Conservation (phyloP, 805 yeast genomes). For the Candida odintsovae region DNA sequence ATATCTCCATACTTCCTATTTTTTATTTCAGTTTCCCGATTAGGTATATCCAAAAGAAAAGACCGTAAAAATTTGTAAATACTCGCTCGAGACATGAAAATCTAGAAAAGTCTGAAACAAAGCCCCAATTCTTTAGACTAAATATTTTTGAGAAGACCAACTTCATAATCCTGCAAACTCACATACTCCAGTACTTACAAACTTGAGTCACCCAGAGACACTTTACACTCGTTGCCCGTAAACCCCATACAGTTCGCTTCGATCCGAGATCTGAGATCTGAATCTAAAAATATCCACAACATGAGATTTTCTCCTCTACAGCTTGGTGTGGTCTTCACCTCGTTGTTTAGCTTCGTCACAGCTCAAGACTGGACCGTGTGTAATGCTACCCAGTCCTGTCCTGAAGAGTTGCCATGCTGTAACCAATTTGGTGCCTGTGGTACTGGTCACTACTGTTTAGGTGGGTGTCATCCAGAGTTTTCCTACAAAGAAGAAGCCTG, state of each 20-base stretch:
- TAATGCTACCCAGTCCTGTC: slow-evolving; percentile 54
- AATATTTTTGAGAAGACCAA: not conserved
- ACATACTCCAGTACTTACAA: not conserved
- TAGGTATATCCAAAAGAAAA: not conserved
- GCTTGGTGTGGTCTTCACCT: not conserved
- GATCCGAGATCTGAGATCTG: not conserved
- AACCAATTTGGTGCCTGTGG: slow-evolving; percentile 78
- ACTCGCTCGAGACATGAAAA: not conserved
- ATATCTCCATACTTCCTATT: no score
- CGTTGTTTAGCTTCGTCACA: not conserved
- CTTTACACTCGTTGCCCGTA: not conserved
- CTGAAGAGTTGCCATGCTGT: slow-evolving; percentile 81
- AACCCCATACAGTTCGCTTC: not conserved
- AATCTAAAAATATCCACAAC: not conserved
- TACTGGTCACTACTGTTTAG: slow-evolving; percentile 70
- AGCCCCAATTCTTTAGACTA: not conserved
- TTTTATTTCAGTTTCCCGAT: not conserved
- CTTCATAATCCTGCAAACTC: not conserved
- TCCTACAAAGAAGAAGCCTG: slow-evolving; percentile 47
- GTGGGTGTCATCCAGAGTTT: slow-evolving; percentile 74
- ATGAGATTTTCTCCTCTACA: not conserved
- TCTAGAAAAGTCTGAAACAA: not conserved
- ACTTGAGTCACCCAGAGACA: not conserved
- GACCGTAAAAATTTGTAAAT: not conserved
- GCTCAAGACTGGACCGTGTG: slow-evolving; percentile 32